Evolutionary conservation across 192 early-diverging fungal genomes (phyloP), one percentile per base, ranked within the genome.

Genomic region (Jimgerdemannia flammicorona): DNA sequence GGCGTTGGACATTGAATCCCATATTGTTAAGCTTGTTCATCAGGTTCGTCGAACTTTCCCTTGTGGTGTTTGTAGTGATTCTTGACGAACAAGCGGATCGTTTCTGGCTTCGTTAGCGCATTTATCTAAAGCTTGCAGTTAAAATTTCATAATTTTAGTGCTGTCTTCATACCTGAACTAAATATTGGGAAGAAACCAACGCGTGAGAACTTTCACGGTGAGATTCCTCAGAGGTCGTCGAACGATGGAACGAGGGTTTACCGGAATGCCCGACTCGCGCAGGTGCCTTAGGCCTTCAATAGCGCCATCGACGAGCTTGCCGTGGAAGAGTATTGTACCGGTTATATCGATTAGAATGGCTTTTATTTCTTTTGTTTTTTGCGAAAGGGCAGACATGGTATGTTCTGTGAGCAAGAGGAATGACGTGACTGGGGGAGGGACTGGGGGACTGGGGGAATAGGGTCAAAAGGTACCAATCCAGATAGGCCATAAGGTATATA

Each of bases 11-110:
- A 10, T 87, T 77, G 73, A 97, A 93, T 0, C 94, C 95, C 39
- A 96, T 80, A 10, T 66, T 66, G 17, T 73, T 69, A 11, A 97
- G 84, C 67, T 89, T 87, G n/a, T 72, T 69, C n/a, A 89, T 80
- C 1, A 96, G 80, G 17, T 69, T 68, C 41, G 78, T 76, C 44
- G 83, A 80, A 43, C 90, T 91, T 70, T 92, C 87, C 71, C 93
- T 94, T 18, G 96, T 96, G 2, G 96, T 96, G 80, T 97, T 97
- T 65, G 94, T 95, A n/a, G 93, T 90, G 79, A 96, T 95, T 3
- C 90, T 82, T 54, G 87, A 75, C 80, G 64, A 49, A 18, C 20
- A 75, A 10, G 40, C 10, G 18, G 65, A 29, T 29, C 29, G 29
- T 29, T 29, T 29, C 29, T 1, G 29, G 29, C 29, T 29, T 29